Base-by-base conservation (phyloP, 169 alveolate genomes). In the Eimeria tenella region DNA sequence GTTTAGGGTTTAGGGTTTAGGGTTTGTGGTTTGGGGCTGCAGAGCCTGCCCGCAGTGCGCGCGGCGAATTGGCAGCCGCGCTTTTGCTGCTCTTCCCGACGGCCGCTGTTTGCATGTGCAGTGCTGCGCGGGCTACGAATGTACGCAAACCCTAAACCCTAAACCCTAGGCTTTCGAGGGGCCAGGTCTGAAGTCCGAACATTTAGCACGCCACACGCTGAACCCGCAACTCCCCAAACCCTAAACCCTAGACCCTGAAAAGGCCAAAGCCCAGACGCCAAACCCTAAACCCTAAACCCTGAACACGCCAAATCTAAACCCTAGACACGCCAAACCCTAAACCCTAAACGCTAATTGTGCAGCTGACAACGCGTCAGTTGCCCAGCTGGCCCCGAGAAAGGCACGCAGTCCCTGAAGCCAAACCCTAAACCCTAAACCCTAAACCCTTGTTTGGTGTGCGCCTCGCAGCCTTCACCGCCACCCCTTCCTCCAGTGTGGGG, bases 21-120 rank as follows among this genome's bases (percentile, higher is more conserved):
- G 74, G 74, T 63, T 63, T 1, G n/a, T n/a, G 74, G 74, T 63
- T 63, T 63, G 74, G n/a, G n/a, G n/a, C 23, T 71, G 13, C 82
- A 71, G 82, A 31, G 82, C 82, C 53, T 71, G 82, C 52, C 82
- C 82, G 10, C 82, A 71, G 42, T 71, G 82, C 42, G 82, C 82
- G n/a, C 82, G 82, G 5, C 50, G 82, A 9, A 71, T 71, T 71
- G 82, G 82, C 17, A 23, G 82, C 4, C 82, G 82, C 5, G 50
- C 53, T 11, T 71, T 71, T 23, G 82, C 82, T 25, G 82, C 82
- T 25, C 55, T 71, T 9, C 82, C 82, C 23, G 82, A 71, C 52
- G 82, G 82, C 17, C 50, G 82, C 10, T 71, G 82, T 15, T 52
- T 71, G 13, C 82, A 71, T 71, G 82, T 71, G 17, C 82, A 71